These are phyloP conservation scores for Corylus avellana DNA, from an alignment of 306 rosid genomes.

Conservation along the genomic window DNA sequence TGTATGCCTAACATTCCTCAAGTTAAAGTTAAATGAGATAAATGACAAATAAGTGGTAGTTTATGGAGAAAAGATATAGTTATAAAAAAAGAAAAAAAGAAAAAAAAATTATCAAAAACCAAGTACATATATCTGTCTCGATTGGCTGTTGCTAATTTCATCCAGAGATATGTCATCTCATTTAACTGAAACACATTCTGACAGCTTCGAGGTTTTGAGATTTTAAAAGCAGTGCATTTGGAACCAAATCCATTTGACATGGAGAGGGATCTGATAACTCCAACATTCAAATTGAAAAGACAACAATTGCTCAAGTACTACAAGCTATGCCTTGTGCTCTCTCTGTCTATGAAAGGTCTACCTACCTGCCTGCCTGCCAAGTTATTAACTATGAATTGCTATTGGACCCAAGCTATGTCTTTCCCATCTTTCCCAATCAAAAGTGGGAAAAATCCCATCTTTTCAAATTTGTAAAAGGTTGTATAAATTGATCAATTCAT, in stretches of 20 bases:
- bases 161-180: not conserved
- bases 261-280: slow-evolving; percentile 87
- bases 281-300: slow-evolving; percentile 91
- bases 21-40: too few relatives aligned
- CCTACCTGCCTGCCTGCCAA: not conserved
- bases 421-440: not conserved
- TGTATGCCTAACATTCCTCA: too few relatives aligned
- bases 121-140: slow-evolving; percentile 42
- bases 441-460: not conserved
- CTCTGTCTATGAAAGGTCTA: not conserved
- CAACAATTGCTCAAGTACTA: slow-evolving; percentile 70
- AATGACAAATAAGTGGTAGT: too few relatives aligned
- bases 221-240: slow-evolving; percentile 76
- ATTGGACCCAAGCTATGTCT: not conserved
- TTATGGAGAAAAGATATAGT: too few relatives aligned
- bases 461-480: not conserved
- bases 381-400: not conserved
- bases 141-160: slow-evolving; percentile 19
- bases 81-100: too few relatives aligned
- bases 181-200: slow-evolving; percentile 28
- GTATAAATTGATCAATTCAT: not conserved
- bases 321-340: slow-evolving; percentile 48
- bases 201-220: slow-evolving; percentile 92
- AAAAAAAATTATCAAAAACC: slow-evolving; percentile 34
- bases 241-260: slow-evolving; percentile 84